Evolutionary conservation across 805 yeast species (phyloP).

Genomic region (Suhomyces vadensis): DNA sequence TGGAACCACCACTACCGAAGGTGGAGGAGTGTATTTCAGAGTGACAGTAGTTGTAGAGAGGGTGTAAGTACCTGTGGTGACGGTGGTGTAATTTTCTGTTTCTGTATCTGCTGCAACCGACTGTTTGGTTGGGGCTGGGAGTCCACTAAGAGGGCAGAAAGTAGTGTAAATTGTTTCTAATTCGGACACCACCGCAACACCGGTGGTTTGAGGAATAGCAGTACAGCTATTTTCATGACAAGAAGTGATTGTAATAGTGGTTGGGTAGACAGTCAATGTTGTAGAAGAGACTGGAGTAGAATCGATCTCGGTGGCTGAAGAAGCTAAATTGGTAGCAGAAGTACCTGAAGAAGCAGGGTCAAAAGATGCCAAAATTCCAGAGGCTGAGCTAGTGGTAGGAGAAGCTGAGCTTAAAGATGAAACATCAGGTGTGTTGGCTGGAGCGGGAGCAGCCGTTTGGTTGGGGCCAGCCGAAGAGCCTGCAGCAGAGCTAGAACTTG

Average conservation of each 20-base stretch:
- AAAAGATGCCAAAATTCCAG: background rate
- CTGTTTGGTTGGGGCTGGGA: conserved; percentile 19
- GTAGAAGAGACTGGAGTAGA: conserved; percentile 12
- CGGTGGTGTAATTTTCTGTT: conserved; percentile 1
- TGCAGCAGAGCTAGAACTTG: background rate
- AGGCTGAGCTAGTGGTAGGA: background rate
- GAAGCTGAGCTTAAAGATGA: conserved; percentile 1
- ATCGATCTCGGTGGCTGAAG: conserved; percentile 26
- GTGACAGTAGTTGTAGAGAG: conserved; percentile 3
- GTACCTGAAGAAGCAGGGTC: conserved; percentile 6
- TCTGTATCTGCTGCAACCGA: conserved; percentile 2
- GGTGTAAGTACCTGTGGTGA: too few relatives aligned
- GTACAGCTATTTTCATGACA: conserved; percentile 34
- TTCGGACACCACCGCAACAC: conserved; percentile 37
- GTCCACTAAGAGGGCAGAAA: conserved; percentile 8
- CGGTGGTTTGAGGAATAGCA: conserved; percentile 27
- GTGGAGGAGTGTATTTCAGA: conserved; percentile 5
- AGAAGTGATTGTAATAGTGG: conserved; percentile 32
- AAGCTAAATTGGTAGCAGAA: conserved; percentile 25
- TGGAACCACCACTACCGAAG: background rate
- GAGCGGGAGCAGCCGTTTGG: background rate
- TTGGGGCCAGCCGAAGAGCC: background rate
- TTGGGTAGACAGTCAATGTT: conserved; percentile 10
- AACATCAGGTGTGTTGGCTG: background rate
- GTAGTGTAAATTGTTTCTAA: conserved; percentile 13